Conservation (phyloP, 371 early-diverging fungal genomes). For the Gilbertella persicaria region DNA sequence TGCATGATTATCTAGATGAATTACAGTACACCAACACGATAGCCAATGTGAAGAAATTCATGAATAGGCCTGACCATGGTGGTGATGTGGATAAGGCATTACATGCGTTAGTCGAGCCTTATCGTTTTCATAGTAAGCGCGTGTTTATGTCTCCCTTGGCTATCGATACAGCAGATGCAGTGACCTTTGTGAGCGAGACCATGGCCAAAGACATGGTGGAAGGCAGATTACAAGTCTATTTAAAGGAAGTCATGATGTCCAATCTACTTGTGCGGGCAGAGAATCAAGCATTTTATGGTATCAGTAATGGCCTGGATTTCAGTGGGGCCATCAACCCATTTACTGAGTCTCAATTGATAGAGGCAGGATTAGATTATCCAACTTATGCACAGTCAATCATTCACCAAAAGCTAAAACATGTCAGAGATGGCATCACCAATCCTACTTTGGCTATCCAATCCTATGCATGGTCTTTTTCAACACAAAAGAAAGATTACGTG, state of each 20-base stretch:
- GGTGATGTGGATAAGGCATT: constrained; percentile 6
- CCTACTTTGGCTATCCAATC: not conserved
- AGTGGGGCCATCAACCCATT: constrained; percentile 53
- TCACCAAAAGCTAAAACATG: constrained; percentile 13
- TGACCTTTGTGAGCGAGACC: constrained; percentile 61
- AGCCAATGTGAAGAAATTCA: constrained; percentile 54
- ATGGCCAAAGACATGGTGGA: constrained; percentile 66
- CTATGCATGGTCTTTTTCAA: constrained; percentile 25
- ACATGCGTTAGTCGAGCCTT: too few relatives aligned
- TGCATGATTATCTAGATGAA: constrained; percentile 68
- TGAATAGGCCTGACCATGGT: constrained; percentile 17
- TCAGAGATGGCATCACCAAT: not conserved
- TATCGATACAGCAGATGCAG: constrained; percentile 58
- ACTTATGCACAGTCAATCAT: constrained; percentile 28
- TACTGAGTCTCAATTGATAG: constrained; percentile 36
- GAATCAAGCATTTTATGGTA: constrained; percentile 56
- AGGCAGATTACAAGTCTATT: constrained; percentile 57
- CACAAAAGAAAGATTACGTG: constrained; percentile 31
- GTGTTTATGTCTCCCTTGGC: constrained; percentile 61
- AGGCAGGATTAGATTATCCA: constrained; percentile 45
- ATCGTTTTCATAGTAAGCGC: constrained; percentile 49
- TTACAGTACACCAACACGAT: constrained; percentile 57
- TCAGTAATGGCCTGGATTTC: constrained; percentile 66
- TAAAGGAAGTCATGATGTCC: constrained; percentile 65
- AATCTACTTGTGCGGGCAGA: constrained; percentile 53